These are phyloP conservation scores for Amyloporia xantha DNA, from an alignment of 768 basidiomycete genomes.

Conservation along the genomic window DNA sequence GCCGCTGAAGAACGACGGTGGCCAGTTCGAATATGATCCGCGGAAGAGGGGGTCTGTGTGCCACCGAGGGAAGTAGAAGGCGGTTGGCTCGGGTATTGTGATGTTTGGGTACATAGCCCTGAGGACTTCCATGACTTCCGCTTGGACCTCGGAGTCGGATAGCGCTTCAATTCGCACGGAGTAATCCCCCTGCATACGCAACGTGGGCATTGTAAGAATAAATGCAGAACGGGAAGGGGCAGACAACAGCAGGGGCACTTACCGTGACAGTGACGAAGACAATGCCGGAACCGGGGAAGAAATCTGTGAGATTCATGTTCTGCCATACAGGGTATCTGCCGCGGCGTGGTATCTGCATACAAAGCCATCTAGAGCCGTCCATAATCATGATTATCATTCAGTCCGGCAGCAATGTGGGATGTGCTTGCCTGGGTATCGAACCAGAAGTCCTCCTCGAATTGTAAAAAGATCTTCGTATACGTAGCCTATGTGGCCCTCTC, in stretches of 20 bases:
- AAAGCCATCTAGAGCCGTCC: conserved; percentile 37
- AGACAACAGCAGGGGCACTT: no score
- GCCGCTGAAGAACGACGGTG: conserved; percentile 42
- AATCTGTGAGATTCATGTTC: conserved; percentile 48
- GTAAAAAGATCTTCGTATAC: conserved; percentile 64
- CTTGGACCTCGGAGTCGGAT: conserved; percentile 38
- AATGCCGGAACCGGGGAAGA: conserved; percentile 56
- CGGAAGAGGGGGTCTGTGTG: conserved; percentile 40
- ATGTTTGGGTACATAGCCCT: conserved; percentile 47
- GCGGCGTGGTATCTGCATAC: conserved; percentile 49
- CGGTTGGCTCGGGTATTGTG: conserved; percentile 44
- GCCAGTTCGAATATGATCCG: conserved; percentile 65
- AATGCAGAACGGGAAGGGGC: background rate
- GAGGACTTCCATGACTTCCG: conserved; percentile 48
- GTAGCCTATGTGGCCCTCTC: conserved; percentile 31
- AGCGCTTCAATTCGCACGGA: conserved; percentile 49
- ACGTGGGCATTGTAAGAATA: background rate
- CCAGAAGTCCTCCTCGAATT: conserved; percentile 59
- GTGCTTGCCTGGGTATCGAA: conserved; percentile 36
- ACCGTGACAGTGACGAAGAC: conserved; percentile 46
- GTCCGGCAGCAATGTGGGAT: background rate
- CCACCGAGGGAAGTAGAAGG: conserved; percentile 52
- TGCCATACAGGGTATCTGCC: conserved; percentile 68
- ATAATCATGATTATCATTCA: background rate
- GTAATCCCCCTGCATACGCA: conserved; percentile 42